A percentile compares a stretch with the other conserved stretches of the same genome.
Evolutionary conservation across 2,329 filamentous ascomycete genomes (phyloP).

Genomic region (Neonectria punicea): DNA sequence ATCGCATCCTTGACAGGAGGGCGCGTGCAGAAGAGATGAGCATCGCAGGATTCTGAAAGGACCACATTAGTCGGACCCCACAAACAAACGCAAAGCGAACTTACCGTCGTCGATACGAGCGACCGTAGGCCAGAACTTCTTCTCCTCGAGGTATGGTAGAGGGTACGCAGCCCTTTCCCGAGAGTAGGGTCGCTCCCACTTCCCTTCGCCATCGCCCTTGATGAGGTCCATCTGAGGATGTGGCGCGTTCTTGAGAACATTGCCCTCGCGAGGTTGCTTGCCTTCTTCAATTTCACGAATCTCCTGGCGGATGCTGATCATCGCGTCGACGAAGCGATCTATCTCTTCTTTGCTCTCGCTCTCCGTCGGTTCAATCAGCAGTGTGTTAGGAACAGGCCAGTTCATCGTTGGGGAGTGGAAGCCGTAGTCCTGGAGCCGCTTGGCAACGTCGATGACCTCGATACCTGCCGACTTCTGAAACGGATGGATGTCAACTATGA

Average conservation of each 20-base stretch:
- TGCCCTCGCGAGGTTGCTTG: slow-evolving; percentile 76
- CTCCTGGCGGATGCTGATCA: slow-evolving; percentile 87
- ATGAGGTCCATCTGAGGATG: slow-evolving; percentile 87
- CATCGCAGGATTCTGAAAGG: not conserved
- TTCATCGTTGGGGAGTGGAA: slow-evolving; percentile 98
- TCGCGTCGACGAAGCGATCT: slow-evolving; percentile 90
- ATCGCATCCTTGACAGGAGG: not conserved
- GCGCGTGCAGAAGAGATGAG: not conserved
- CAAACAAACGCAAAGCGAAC: slow-evolving; percentile 49
- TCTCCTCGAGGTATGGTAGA: slow-evolving; percentile 82
- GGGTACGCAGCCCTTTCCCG: slow-evolving; percentile 90
- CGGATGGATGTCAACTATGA: slow-evolving; percentile 88
- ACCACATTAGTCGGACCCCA: not conserved
- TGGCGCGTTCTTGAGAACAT: slow-evolving; percentile 89
- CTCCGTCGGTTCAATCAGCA: slow-evolving; percentile 98
- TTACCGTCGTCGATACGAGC: slow-evolving; percentile 88
- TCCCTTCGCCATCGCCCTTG: slow-evolving; percentile 57
- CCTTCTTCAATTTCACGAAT: slow-evolving; percentile 87
- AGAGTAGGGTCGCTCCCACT: slow-evolving; percentile 86
- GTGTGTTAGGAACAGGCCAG: slow-evolving; percentile 92
- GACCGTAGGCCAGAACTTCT: slow-evolving; percentile 97
- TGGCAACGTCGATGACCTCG: slow-evolving; percentile 94
- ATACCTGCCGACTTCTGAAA: slow-evolving; percentile 87
- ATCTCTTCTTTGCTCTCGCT: slow-evolving; percentile 92
- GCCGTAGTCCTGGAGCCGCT: slow-evolving; percentile 95